Evolutionary conservation across 2,329 filamentous ascomycete species (phyloP), one percentile per base, ranked within the genome.

Genomic region (Ceratocystis diversiconidia): DNA sequence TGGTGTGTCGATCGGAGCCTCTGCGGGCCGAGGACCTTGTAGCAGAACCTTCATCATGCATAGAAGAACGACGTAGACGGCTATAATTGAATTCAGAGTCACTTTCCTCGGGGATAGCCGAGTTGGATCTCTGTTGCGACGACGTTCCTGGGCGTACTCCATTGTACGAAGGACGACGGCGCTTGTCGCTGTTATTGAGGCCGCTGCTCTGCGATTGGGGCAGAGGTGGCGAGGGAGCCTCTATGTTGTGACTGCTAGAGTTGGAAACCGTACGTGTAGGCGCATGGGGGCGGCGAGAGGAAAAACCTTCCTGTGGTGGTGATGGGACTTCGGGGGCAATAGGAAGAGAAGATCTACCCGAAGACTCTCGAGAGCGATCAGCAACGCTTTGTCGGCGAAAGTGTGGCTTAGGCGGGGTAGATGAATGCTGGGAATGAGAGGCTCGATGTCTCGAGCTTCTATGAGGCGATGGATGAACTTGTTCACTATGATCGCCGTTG

Each of bases 91-190:
- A 5, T 17, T 65, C 63, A 3, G 55, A 44, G 17, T 48, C 55
- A 48, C 41, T 61, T 61, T 65, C 63, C 30, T 65, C 63, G 2
- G 55, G 63, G 28, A 65, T 65, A 15, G 63, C 50, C 2, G 63
- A 65, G 17, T 32, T 60, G 44, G 63, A 57, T n/a, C 63, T 55
- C n/a, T 65, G 63, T 19, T 65, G 63, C 30, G 63, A 60, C 8
- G 41, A 59, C 7, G 44, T 52, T 48, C 30, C 63, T 48, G 63
- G 63, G 8, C 63, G 63, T n/a, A 59, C 17, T 2, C 36, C 44
- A 36, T 25, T 60, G 44, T 65, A 60, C 17, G 63, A 65, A 36
- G 63, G 55, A 25, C 63, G 63, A 15, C 63, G 63, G n/a, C 50
- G 63, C 25, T 65, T 65, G 17, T 65, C 63, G 12, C 52, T 36